These are phyloP conservation scores for Xylaria curta DNA, from an alignment of 495 filamentous ascomycete genomes.

Conservation along the genomic window DNA sequence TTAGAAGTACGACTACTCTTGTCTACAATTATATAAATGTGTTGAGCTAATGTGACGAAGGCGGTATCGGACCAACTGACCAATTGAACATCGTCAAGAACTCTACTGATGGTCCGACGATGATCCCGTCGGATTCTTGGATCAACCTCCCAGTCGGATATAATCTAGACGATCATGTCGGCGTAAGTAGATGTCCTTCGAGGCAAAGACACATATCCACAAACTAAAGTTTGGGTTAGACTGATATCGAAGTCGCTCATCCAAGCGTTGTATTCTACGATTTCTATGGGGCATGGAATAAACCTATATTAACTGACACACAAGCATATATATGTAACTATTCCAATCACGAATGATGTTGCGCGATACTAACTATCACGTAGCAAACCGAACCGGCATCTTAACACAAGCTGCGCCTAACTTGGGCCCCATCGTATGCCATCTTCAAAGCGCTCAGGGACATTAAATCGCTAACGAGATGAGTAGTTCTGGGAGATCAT, in stretches of 20 bases:
- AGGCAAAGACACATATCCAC: neutral
- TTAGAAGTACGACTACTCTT: constrained; percentile 30
- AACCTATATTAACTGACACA: constrained; percentile 32
- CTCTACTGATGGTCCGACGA: constrained; percentile 49
- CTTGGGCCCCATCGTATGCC: constrained; percentile 54
- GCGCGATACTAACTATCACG: constrained; percentile 33
- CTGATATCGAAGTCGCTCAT: constrained; percentile 62
- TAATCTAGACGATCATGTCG: constrained; percentile 67
- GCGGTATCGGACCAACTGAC: constrained; percentile 61
- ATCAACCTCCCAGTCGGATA: constrained; percentile 69
- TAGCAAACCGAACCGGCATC: constrained; percentile 57
- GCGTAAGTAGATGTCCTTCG: constrained; percentile 35
- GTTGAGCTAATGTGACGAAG: constrained; percentile 29
- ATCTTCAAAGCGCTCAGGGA: neutral
- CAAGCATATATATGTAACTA: constrained; percentile 35
- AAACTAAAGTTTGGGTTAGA: constrained; percentile 33
- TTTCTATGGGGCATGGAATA: constrained; percentile 60
- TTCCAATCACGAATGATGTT: constrained; percentile 10
- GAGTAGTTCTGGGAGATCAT: constrained; percentile 53
- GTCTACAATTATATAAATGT: neutral
- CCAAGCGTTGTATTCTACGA: constrained; percentile 60
- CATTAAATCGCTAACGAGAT: constrained; percentile 11
- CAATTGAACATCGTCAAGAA: constrained; percentile 56
- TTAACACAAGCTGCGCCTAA: constrained; percentile 67
- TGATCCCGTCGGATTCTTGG: constrained; percentile 58